Percentiles rank a stretch among this genome's conserved stretches.
Evolutionary conservation across 768 basidiomycete genomes (phyloP).

Genomic region (Omphalotus guepiniiformis): DNA sequence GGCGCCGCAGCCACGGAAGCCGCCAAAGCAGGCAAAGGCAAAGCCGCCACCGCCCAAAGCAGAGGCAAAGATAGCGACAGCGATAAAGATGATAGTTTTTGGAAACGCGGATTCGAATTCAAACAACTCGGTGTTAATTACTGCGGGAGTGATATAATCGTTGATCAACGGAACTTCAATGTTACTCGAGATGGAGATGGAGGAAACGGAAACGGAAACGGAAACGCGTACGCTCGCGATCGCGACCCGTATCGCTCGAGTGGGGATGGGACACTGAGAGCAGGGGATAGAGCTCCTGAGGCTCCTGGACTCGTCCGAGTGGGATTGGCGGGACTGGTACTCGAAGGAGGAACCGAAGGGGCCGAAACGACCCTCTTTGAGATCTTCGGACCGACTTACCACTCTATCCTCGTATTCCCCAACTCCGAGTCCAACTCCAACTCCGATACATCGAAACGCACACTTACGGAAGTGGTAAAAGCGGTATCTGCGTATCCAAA

Average conservation of each 20-base stretch:
- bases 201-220: too few species aligned
- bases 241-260: slow-evolving; percentile 13
- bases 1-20: too few species aligned
- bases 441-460: neutral
- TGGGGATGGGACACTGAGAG: slow-evolving; percentile 17
- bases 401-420: slow-evolving; percentile 29
- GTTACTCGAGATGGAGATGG: too few species aligned
- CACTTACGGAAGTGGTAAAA: neutral
- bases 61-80: too few species aligned
- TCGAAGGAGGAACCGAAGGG: neutral
- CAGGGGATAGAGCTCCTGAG: slow-evolving; percentile 34
- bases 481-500: neutral
- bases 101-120: slow-evolving; percentile 20
- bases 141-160: slow-evolving; percentile 36
- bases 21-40: too few species aligned
- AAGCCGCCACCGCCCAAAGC: too few species aligned
- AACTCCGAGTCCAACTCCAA: too few species aligned
- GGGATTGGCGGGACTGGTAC: slow-evolving; percentile 14
- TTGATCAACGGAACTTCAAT: slow-evolving; percentile 24
- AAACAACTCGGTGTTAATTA: slow-evolving; percentile 41
- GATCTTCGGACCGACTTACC: slow-evolving; percentile 20
- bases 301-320: slow-evolving; percentile 22
- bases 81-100: slow-evolving; percentile 10
- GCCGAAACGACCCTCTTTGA: slow-evolving; percentile 19
- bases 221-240: slow-evolving; percentile 13